phyloP scores from a whole-genome alignment of 2,329 filamentous ascomycete genomes.

The Ascochyta koolunga region DNA sequence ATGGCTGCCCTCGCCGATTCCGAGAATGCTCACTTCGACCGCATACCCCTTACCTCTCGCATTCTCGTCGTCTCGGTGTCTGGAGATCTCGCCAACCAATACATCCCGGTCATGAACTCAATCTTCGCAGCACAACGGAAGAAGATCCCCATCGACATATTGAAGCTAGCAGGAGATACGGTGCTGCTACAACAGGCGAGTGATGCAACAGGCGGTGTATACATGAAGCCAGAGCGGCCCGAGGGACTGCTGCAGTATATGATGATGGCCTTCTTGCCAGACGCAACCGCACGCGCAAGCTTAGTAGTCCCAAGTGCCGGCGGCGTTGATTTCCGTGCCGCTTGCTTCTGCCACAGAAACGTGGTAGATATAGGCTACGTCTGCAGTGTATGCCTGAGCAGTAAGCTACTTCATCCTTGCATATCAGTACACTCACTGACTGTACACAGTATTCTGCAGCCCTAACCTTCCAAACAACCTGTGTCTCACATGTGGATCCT shows the following conservation, averaged over 20 bases:
- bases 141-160: slow-evolving; percentile 88
- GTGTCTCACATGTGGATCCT: slow-evolving; percentile 48
- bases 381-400: slow-evolving; percentile 94
- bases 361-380: slow-evolving; percentile 94
- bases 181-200: slow-evolving; percentile 94
- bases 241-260: slow-evolving; percentile 84
- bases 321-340: slow-evolving; percentile 94
- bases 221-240: slow-evolving; percentile 61
- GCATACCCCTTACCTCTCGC: slow-evolving; percentile 70
- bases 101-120: slow-evolving; percentile 98
- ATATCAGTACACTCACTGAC: slow-evolving; percentile 7
- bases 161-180: slow-evolving; percentile 82
- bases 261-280: slow-evolving; percentile 90
- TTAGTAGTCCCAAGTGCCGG: slow-evolving; percentile 81
- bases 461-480: slow-evolving; percentile 41
- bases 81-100: slow-evolving; percentile 83
- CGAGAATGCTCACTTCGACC: slow-evolving; percentile 44
- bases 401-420: slow-evolving; percentile 47
- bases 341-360: slow-evolving; percentile 92
- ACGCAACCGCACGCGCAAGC: slow-evolving; percentile 66
- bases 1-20: slow-evolving; percentile 54
- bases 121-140: slow-evolving; percentile 94
- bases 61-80: slow-evolving; percentile 92
- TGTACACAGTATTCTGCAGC: slow-evolving; percentile 43
- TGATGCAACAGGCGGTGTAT: slow-evolving; percentile 73